Evolutionary conservation across 345 rosid species (phyloP).

Genomic region (Camelina sativa): DNA sequence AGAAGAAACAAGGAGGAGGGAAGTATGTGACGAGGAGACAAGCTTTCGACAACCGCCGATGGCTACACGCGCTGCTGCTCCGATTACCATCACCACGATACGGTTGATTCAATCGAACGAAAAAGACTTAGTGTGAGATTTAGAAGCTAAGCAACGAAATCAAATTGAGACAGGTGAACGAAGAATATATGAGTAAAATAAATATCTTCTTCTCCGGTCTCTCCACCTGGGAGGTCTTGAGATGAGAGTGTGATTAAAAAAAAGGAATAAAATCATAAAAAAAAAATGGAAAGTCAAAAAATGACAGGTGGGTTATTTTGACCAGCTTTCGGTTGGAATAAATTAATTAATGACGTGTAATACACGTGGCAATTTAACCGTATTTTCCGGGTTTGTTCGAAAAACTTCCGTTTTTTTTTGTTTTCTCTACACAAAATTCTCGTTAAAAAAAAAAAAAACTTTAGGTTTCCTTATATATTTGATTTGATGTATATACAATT

Average conservation of each 20-base stretch:
- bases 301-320: conserved; percentile 24
- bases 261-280: not conserved
- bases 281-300: not conserved
- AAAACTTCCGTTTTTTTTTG: not conserved
- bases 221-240: not conserved
- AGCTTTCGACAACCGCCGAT: conserved; percentile 38
- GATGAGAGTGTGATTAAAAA: not conserved
- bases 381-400: not conserved
- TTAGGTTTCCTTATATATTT: too few relatives aligned
- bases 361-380: not conserved
- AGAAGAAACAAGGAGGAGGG: conserved; percentile 36
- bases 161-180: not conserved
- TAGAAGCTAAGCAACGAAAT: not conserved
- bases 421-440: not conserved
- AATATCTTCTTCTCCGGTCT: too few relatives aligned
- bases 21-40: conserved; percentile 22
- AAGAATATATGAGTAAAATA: not conserved
- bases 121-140: conserved; percentile 4
- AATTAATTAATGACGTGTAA: not conserved
- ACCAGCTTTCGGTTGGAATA: not conserved
- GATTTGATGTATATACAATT: too few relatives aligned
- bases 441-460: not conserved
- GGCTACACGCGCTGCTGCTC: conserved; percentile 46
- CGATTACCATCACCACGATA: conserved; percentile 31
- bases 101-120: not conserved